These are phyloP conservation scores for Patellifolia procumbens DNA, from an alignment of 179 eudicot species.

Conservation along the genomic window DNA sequence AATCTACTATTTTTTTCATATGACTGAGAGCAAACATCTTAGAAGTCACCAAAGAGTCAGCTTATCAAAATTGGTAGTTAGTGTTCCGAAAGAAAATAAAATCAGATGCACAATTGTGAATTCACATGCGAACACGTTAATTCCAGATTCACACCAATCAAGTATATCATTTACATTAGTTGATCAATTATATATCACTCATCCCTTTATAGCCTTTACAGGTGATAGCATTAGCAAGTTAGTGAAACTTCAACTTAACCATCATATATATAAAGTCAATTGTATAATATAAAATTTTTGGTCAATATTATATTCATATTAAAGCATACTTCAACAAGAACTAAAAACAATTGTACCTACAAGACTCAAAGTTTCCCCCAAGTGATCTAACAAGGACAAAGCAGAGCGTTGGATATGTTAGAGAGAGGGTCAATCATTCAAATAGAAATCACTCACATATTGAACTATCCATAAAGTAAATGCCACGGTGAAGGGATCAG, in stretches of 20 bases:
- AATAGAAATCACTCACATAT: slow-evolving; percentile 1
- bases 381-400: neutral
- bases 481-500: slow-evolving; percentile 8
- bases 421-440: neutral
- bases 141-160: neutral
- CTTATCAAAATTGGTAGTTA: neutral
- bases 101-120: neutral
- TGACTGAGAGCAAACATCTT: neutral
- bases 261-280: neutral
- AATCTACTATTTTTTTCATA: neutral
- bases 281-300: too few relatives aligned
- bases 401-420: neutral
- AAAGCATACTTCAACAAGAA: neutral
- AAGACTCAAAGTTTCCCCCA: neutral
- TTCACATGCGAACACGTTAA: neutral
- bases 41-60: neutral
- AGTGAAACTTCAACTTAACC: neutral
- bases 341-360: neutral
- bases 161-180: neutral
- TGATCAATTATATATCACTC: neutral
- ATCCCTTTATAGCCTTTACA: neutral
- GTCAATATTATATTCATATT: neutral
- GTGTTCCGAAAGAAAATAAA: neutral
- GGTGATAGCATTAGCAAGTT: neutral
- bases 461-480: slow-evolving; percentile 9